Evolutionary conservation across 495 filamentous ascomycete genomes (phyloP), one percentile per base, ranked within the genome.

Genomic region (Oleoguttula mirabilis): DNA sequence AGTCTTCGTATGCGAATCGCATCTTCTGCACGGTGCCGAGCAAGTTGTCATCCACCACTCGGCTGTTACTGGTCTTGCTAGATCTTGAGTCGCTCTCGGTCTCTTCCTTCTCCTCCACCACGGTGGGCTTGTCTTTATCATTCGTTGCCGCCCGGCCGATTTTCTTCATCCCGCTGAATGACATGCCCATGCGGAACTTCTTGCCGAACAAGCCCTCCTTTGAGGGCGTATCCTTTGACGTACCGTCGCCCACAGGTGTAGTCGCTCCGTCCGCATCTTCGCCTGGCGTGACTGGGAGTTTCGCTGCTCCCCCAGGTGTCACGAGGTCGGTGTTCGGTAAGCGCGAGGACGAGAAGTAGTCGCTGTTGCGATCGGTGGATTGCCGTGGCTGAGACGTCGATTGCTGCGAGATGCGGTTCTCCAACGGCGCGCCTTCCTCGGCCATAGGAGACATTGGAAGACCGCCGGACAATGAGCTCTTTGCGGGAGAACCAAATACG

Each of bases 161-260:
- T 48, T 88, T 94, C 67, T 88, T 93, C 54, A 66, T 73, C 35
- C 77, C 73, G 56, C 82, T 81, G 45, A 52, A 52, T 4, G 82
- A 77, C 63, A 86, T 86, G 24, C 78, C 76, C 75, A 87, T 84
- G 12, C 77, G 73, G 61, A 94, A 88, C 55, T 88, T 90, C 65
- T 88, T 90, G 3, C 79, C 75, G 55, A 93, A 92, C 10, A 84
- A 61, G 0, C 73, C 68, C 28, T 79, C 76, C 55, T 88, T 92
- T 15, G 66, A 43, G 61, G 77, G 59, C 30, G 68, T 79, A 44
- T 80, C 77, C 51, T 79, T 83, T 21, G 84, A 81, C 21, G 86
- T 80, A 23, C 63, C 58, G 0, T 80, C 76, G 22, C 74, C 75
- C 41, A 71, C 71, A 3, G 36, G 38, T 1, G 54, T 41, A 3